Conservation (phyloP, 2,329 filamentous ascomycete species). For the Metarhizium robertsii region DNA sequence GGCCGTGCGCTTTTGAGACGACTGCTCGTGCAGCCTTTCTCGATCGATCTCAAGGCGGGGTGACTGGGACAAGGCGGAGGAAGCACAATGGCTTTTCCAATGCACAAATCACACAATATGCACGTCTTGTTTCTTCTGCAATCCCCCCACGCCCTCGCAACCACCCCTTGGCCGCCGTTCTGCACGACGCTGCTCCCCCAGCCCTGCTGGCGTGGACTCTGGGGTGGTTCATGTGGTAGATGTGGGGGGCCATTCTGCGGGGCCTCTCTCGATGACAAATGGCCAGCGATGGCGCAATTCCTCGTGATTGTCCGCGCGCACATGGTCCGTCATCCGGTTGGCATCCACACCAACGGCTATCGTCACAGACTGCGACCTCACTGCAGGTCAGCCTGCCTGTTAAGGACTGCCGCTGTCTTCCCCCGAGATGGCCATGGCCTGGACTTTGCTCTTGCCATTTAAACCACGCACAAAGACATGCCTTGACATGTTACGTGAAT, state of each 20-base stretch:
- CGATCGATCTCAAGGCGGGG: neutral
- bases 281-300: conserved; percentile 49
- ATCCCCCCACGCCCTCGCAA: neutral
- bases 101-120: conserved; percentile 5
- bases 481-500: neutral
- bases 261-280: conserved; percentile 31
- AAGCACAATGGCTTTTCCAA: neutral
- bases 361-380: neutral
- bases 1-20: too few relatives aligned
- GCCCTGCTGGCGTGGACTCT: conserved; percentile 3
- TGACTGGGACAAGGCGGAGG: neutral
- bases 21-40: neutral
- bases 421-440: neutral
- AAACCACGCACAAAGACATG: neutral
- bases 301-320: conserved; percentile 39
- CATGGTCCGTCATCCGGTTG: neutral
- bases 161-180: neutral
- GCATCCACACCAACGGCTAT: too few relatives aligned
- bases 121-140: neutral
- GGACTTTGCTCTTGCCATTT: neutral
- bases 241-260: conserved; percentile 12
- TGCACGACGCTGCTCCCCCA: neutral
- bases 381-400: neutral
- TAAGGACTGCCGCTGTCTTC: neutral
- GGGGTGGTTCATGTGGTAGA: conserved; percentile 16